phyloP scores from a whole-genome alignment of 257 asterid species.

The Rauvolfia tetraphylla region DNA sequence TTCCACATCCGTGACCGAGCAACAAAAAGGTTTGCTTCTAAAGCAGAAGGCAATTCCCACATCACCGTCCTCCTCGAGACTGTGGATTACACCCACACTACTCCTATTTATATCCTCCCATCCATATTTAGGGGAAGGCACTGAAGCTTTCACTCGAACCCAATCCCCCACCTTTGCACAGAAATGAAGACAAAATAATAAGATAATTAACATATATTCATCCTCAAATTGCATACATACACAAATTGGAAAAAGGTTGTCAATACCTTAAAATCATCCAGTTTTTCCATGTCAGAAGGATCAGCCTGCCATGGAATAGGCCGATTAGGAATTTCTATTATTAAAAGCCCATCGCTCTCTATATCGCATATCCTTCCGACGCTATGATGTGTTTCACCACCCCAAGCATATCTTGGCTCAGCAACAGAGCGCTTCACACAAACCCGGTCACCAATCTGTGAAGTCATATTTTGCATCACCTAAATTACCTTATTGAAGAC shows the following conservation, averaged over 20 bases:
- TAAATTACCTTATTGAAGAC: not conserved
- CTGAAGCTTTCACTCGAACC: conserved; percentile 91
- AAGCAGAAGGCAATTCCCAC: conserved; percentile 97
- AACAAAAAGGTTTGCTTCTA: conserved; percentile 80
- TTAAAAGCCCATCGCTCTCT: conserved; percentile 92
- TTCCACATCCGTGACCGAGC: conserved; percentile 95
- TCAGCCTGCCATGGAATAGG: conserved; percentile 99
- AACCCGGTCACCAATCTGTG: conserved; percentile 88
- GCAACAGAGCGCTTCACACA: conserved; percentile 99
- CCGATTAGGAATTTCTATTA: conserved; percentile 79
- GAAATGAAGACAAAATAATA: conserved; percentile 5
- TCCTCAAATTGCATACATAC: not conserved
- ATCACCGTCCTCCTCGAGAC: conserved; percentile 98
- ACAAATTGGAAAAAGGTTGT: conserved; percentile 5
- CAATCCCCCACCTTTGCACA: conserved; percentile 80
- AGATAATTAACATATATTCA: conserved; percentile 7
- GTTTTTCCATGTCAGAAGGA: conserved; percentile 98
- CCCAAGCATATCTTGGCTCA: conserved; percentile 99
- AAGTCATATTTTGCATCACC: conserved; percentile 5
- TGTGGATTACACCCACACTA: conserved; percentile 84
- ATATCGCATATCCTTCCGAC: conserved; percentile 90
- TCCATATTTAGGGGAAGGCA: conserved; percentile 93
- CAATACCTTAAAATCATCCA: conserved; percentile 89
- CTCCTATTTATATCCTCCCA: conserved; percentile 92
- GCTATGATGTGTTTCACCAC: conserved; percentile 99